These are phyloP conservation scores for Cardamine occulta DNA, from an alignment of 345 rosid species.

Conservation along the genomic window DNA sequence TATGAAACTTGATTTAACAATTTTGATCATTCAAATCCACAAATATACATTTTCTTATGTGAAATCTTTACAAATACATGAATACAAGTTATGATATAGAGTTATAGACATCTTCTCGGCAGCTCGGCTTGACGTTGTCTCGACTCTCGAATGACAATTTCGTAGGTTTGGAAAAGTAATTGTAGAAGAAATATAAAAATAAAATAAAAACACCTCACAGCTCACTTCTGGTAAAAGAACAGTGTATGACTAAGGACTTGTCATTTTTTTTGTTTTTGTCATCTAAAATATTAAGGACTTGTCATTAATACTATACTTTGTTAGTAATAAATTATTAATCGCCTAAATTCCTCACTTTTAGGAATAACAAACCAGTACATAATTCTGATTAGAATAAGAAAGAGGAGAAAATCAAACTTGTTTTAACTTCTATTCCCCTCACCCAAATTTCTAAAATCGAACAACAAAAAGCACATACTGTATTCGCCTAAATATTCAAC, in stretches of 20 bases:
- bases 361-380: conserved; percentile 13
- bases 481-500: neutral
- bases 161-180: too few species aligned
- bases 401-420: neutral
- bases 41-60: neutral
- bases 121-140: too few species aligned
- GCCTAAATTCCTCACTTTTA: conserved; percentile 14
- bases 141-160: too few species aligned
- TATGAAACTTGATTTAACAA: neutral
- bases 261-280: too few species aligned
- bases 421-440: too few species aligned
- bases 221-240: conserved; percentile 14
- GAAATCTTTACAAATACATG: neutral
- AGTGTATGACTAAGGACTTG: conserved; percentile 8
- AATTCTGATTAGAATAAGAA: neutral
- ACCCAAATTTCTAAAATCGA: neutral
- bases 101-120: neutral
- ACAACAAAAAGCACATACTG: neutral
- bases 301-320: neutral
- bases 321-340: neutral
- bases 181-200: too few species aligned
- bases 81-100: neutral
- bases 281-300: too few species aligned
- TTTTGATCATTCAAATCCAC: neutral
- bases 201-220: neutral